Conservation (phyloP, 257 asterid genomes). For the Capsicum baccatum region DNA sequence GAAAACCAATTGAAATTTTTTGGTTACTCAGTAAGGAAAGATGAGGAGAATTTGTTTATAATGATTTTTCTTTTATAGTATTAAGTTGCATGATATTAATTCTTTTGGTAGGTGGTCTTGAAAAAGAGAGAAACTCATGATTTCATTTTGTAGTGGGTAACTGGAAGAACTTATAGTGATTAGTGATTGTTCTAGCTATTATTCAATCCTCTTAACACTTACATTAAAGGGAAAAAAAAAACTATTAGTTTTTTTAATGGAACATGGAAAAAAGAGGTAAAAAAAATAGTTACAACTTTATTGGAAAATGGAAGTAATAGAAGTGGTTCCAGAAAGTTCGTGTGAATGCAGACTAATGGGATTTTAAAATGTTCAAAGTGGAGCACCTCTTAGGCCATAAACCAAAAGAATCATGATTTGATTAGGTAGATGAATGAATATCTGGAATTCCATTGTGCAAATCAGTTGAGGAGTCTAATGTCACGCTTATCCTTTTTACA, state of each 20-base stretch:
- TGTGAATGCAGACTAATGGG: slow-evolving; percentile 9
- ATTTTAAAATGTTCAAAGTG: slow-evolving; percentile 6
- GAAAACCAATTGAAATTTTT: background rate
- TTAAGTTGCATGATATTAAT: background rate
- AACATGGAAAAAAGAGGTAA: background rate
- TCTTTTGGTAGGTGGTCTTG: background rate
- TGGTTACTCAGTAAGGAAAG: background rate
- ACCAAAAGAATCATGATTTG: background rate
- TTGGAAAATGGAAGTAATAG: background rate
- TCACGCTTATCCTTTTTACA: background rate
- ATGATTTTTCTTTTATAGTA: slow-evolving; percentile 19
- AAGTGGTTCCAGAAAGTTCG: background rate
- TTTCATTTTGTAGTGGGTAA: slow-evolving; percentile 14
- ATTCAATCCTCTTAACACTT: background rate
- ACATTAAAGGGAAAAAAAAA: background rate
- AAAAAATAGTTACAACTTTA: background rate
- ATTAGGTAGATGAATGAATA: slow-evolving; percentile 3
- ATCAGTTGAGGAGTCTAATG: background rate
- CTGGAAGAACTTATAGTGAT: background rate
- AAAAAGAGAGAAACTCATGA: background rate
- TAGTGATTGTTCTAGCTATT: background rate
- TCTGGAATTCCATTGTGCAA: background rate
- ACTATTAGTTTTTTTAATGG: background rate
- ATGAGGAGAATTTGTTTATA: background rate
- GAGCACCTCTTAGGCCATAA: slow-evolving; percentile 9